Base-by-base conservation (phyloP, 495 filamentous ascomycete genomes). In the Aspergillus olivimuriae region DNA sequence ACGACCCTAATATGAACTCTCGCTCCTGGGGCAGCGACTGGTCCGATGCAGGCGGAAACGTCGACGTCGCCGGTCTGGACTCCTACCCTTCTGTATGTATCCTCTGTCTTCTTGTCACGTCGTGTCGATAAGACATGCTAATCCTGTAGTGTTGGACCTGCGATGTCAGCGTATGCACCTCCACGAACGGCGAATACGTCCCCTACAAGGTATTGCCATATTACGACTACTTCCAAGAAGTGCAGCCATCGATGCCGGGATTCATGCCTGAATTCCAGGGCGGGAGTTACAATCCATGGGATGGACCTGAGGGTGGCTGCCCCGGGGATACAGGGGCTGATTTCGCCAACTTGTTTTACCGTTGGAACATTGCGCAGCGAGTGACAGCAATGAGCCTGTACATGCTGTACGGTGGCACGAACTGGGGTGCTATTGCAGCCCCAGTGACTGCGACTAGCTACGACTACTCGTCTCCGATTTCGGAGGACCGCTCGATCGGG, bases 251-350 rank as follows among this genome's bases (percentile, higher is more conserved):
- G 22, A 69, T 76, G 52, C 78, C 78, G 0, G 65, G 57, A 6
- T 81, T 80, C 58, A 68, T 82, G 57, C 75, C 75, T 12, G 78
- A 82, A 50, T 82, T 82, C 55, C 78, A 82, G 52, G 78, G 78
- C 17, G 78, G 78, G n/a, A 71, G 66, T 6, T 82, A 77, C 47
- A 79, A 79, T 52, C 77, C 77, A 10, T 82, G 78, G 78, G 74
- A 70, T 26, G 74, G 74, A 9, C 76, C 78, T 0, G 61, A 74
- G 45, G 78, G 75, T 16, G 68, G 62, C 11, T 74, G 72, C 37
- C 65, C 68, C 30, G 66, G 72, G 26, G 51, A 68, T 31, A 68
- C 70, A 41, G 46, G 59, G 47, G 52, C 73, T 8, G 69, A 70
- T 34, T 80, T 78, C 49, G 75, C 74, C n/a, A 80, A 81, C 36